These are phyloP conservation scores for Torrubiellomyces zombiae DNA, from an alignment of 2,329 filamentous ascomycete genomes.

Conservation along the genomic window DNA sequence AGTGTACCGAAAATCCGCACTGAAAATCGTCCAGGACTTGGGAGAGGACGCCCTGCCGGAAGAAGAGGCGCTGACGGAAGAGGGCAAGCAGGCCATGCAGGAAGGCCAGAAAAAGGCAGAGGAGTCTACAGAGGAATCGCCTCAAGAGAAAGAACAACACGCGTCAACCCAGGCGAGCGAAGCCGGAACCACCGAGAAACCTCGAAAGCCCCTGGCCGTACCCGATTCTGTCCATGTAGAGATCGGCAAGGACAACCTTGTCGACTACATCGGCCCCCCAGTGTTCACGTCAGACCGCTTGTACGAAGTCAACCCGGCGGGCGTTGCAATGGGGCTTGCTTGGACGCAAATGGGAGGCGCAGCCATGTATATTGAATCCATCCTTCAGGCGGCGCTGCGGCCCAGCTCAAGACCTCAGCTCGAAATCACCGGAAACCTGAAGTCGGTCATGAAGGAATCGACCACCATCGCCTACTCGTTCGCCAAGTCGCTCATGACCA, in stretches of 20 bases:
- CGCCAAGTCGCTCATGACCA: constrained; percentile 74
- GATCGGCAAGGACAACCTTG: constrained; percentile 78
- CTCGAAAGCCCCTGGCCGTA: constrained; percentile 63
- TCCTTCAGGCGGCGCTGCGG: constrained; percentile 68
- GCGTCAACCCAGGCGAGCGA: constrained; percentile 17
- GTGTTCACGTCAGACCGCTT: constrained; percentile 91
- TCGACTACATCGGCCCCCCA: constrained; percentile 91
- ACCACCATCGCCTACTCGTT: constrained; percentile 92
- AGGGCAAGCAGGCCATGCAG: constrained; percentile 63
- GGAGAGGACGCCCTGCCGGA: constrained; percentile 73
- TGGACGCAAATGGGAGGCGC: constrained; percentile 97
- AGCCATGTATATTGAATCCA: constrained; percentile 93
- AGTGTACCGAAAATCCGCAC: constrained; percentile 88
- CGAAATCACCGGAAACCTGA: constrained; percentile 87
- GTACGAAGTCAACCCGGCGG: constrained; percentile 83
- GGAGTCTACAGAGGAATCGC: constrained; percentile 30
- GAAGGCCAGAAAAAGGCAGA: constrained; percentile 54
- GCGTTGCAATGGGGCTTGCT: constrained; percentile 92
- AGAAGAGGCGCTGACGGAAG: constrained; percentile 65
- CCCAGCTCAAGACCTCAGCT: constrained; percentile 60
- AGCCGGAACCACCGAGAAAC: constrained; percentile 38
- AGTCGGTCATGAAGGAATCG: constrained; percentile 96
- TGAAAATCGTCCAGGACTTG: constrained; percentile 92
- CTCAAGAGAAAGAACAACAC: constrained; percentile 10
- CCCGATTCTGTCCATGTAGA: constrained; percentile 74